Evolutionary conservation across 345 rosid species (phyloP).

Genomic region (Eucalyptus erythrocorys): DNA sequence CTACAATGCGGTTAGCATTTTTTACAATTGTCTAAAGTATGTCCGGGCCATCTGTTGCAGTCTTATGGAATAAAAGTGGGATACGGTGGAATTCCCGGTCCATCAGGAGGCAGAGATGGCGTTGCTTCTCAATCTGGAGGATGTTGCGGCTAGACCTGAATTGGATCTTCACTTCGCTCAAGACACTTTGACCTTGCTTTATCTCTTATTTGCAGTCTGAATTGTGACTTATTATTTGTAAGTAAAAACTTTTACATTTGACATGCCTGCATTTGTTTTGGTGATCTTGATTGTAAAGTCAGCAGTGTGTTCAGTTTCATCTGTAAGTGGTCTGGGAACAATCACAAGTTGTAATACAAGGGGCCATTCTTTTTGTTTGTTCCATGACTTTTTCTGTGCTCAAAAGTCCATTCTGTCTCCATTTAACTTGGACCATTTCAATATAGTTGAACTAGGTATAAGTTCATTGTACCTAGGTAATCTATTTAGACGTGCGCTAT

Average conservation of each 20-base stretch:
- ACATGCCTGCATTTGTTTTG: not conserved
- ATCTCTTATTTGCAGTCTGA: not conserved
- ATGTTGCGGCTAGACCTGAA: conserved; percentile 56
- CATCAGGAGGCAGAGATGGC: conserved; percentile 87
- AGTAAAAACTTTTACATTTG: not conserved
- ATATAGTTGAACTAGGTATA: not conserved
- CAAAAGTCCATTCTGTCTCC: not conserved
- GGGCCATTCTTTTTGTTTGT: not conserved
- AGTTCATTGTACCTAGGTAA: not conserved
- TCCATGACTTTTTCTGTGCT: not conserved
- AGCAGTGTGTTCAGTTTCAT: not conserved
- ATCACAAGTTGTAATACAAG: not conserved
- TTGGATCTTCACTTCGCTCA: not conserved
- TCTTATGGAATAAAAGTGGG: conserved; percentile 97
- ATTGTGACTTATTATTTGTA: not conserved
- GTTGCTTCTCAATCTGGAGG: conserved; percentile 74
- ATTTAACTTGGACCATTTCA: not conserved
- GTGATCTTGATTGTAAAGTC: not conserved
- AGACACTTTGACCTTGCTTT: not conserved
- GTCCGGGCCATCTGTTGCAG: conserved; percentile 10
- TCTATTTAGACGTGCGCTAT: not conserved
- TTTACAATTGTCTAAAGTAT: not conserved
- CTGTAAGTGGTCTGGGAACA: not conserved
- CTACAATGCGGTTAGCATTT: not conserved
- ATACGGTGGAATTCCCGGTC: conserved; percentile 92